phyloP scores from a whole-genome alignment of 805 yeast genomes.

The Pichia heedii region DNA sequence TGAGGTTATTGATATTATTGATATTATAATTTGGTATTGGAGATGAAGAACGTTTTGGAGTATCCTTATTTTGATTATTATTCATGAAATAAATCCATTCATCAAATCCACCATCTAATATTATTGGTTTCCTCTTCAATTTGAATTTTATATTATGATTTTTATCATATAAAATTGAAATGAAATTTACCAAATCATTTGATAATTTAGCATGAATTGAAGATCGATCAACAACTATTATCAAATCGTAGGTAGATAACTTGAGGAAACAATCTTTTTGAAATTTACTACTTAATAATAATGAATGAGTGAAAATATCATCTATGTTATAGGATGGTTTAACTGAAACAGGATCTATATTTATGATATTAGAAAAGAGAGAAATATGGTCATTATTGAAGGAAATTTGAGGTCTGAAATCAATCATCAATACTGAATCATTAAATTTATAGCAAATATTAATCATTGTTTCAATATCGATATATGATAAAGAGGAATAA shows the following conservation, averaged over 20 bases:
- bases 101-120: constrained; percentile 50
- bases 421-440: constrained; percentile 49
- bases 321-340: constrained; percentile 42
- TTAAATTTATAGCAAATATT: constrained; percentile 24
- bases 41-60: neutral
- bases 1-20: neutral
- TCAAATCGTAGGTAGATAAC: constrained; percentile 48
- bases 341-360: constrained; percentile 66
- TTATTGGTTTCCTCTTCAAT: constrained; percentile 33
- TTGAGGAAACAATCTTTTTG: constrained; percentile 47
- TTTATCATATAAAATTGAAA: constrained; percentile 30
- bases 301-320: constrained; percentile 59
- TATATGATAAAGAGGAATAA: neutral
- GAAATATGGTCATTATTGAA: constrained; percentile 56
- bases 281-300: constrained; percentile 43
- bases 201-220: constrained; percentile 19
- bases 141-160: constrained; percentile 26
- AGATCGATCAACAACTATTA: constrained; percentile 55
- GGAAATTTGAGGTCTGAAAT: constrained; percentile 53
- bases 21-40: neutral
- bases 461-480: constrained; percentile 9
- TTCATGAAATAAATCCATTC: constrained; percentile 42
- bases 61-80: neutral
- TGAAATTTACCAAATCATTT: constrained; percentile 24
- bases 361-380: constrained; percentile 46